Evolutionary conservation across 768 basidiomycete species (phyloP).

Genomic region (Tulasnella sp.): DNA sequence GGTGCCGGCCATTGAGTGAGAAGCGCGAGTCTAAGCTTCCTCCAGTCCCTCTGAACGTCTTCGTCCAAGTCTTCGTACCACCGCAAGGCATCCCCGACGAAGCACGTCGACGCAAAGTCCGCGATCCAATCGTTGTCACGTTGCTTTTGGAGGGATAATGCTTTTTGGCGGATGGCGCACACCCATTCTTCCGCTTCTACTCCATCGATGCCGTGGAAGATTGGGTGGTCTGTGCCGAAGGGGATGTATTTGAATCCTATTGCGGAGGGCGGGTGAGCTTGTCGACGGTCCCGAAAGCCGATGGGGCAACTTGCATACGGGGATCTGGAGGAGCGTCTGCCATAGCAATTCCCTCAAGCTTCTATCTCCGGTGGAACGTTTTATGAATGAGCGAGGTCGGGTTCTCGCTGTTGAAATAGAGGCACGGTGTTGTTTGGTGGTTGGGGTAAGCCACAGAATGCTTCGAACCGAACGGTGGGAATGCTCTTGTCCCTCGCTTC

Average conservation of each 20-base stretch:
- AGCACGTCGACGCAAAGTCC: background rate
- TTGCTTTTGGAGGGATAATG: background rate
- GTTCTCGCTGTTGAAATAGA: background rate
- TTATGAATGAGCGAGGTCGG: background rate
- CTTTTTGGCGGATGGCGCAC: background rate
- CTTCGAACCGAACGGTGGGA: background rate
- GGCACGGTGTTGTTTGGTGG: background rate
- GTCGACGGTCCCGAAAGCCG: background rate
- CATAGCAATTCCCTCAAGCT: background rate
- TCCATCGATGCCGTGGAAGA: background rate
- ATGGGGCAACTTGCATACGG: background rate
- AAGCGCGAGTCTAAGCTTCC: background rate
- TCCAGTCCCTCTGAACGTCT: background rate
- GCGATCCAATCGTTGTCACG: background rate
- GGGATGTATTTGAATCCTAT: background rate
- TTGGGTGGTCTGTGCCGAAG: background rate
- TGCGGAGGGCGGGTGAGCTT: background rate
- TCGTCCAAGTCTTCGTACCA: slow-evolving; percentile 1
- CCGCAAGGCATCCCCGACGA: background rate
- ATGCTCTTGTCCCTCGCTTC: background rate
- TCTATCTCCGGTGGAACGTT: background rate
- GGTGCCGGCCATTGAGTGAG: background rate
- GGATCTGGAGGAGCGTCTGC: background rate
- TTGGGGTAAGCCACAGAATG: too few relatives aligned
- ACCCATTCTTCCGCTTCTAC: background rate